Base-by-base conservation (phyloP, 1,284 basidiomycete genomes). In the Cryptococcus sp. region DNA sequence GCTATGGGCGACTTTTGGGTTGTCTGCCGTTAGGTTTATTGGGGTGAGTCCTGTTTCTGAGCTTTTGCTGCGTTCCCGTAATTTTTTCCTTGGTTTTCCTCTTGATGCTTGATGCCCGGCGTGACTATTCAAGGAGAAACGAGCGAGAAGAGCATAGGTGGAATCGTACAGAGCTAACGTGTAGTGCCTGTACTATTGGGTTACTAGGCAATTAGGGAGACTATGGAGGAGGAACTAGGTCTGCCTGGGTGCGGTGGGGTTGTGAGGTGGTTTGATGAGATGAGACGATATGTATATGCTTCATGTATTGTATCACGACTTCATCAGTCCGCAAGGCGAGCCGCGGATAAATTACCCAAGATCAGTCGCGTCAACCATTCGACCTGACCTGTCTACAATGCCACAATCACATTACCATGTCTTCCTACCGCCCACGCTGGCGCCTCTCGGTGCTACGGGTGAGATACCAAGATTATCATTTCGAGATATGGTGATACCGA, bases 1-100 rank as follows among this genome's bases (percentile, higher is more conserved):
- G 57, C 79, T 98, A 34, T 97, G 88, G 79, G 86, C 88, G 25
- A 97, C 91, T 0, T 94, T 96, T 70, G 84, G 74, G 5, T 79
- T 98, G 21, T 81, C 88, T 4, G 75, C 82, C 40, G 83, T 97
- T 61, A 83, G 91, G 42, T 93, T 98, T 74, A 56, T 76, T 36
- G 90, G 90, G 63, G 89, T 91, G 74, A 68, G 88, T 83, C n/a
- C n/a, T n/a, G n/a, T n/a, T n/a, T n/a, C n/a, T n/a, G n/a, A 10
- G 1, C 2, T 37, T 2, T 13, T 18, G 18, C 7, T 21, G 14
- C 23, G 7, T 16, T 34, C 32, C 32, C 16, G 32, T 34, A 16
- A 34, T 32, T n/a, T n/a, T n/a, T n/a, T n/a, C n/a, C n/a, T n/a
- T n/a, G n/a, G n/a, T n/a, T n/a, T n/a, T n/a, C n/a, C n/a, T n/a